Evolutionary conservation across 1,139 yeast genomes (phyloP), one percentile per base, ranked within the genome.

Genomic region (Suhomyces chickasaworum): DNA sequence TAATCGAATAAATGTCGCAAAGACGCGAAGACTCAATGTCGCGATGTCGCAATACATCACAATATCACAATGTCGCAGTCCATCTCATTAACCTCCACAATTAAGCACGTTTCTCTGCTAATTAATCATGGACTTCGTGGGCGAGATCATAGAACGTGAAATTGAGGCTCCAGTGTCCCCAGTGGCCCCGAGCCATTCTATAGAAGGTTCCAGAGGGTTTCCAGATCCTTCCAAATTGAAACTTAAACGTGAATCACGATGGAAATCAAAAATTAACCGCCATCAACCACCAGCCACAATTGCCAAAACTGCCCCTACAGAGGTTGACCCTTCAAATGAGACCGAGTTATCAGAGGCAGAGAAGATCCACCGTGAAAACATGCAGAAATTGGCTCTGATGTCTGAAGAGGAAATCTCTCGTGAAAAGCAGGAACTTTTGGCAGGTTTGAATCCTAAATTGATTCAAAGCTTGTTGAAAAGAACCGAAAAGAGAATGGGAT

Each of bases 111-210:
- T 13, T 35, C 18, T 7, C 21, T 33, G 4, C 16, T 31, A 44
- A 41, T 16, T 13, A 20, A 17, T n/a, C 23, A 45, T 86, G 93
- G 87, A 86, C 63, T 71, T 84, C 54, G 68, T 86, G 16, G 89
- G 89, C 8, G 95, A 88, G 48, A 86, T 88, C 37, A 83, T 87
- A 7, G 96, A 87, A 63, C 83, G 77, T 49, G 85, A 83, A 31
- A 69, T 71, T 0, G 67, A 56, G 17, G 66, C 68, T 2, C 75
- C 77, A 0, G 60, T 59, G 37, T 66, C 60, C 2, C 75, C 77
- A 0, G 60, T 59, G 37, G 66, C 60, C 13, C 75, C 76, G 12
- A 61, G 54, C 3, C 58, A 63, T 8, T 53, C 50, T 23, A 25
- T 37, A 9, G 37, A 46, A 37, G 42, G 39, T 6, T 50, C 52